phyloP scores from a whole-genome alignment of 805 yeast genomes.

The Ogataea nitratoaversa region DNA sequence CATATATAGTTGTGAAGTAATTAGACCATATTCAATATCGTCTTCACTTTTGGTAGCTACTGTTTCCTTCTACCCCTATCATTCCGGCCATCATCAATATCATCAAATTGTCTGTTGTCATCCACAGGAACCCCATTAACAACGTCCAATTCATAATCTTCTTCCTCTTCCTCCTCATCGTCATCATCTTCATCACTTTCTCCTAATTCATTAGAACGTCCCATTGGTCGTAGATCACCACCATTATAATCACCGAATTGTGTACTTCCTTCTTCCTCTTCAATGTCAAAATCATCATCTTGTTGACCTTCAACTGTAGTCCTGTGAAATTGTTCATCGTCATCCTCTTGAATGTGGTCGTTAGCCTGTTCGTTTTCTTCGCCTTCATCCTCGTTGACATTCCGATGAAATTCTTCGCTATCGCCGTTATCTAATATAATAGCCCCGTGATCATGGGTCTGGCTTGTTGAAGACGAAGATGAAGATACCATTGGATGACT shows the following conservation, averaged over 20 bases:
- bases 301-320: no score
- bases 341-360: conserved; percentile 3
- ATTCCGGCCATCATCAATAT: conserved; percentile 3
- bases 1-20: neutral
- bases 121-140: neutral
- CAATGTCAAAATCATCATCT: conserved; percentile 20
- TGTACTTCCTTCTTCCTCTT: no score
- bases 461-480: neutral
- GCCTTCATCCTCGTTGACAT: conserved; percentile 25
- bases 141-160: conserved; percentile 1
- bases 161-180: conserved; percentile 3
- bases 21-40: neutral
- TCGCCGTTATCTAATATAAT: conserved; percentile 35
- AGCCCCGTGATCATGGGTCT: conserved; percentile 21
- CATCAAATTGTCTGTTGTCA: conserved; percentile 1
- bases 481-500: conserved; percentile 13
- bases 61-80: conserved; percentile 8
- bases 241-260: conserved; percentile 18
- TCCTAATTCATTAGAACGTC: conserved; percentile 7
- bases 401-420: conserved; percentile 42
- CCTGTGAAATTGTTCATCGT: no score
- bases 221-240: conserved; percentile 36
- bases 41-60: neutral
- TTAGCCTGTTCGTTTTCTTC: no score
- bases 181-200: conserved; percentile 1